Base-by-base conservation (phyloP, 306 rosid genomes). In the Sechiopsis laciniata region DNA sequence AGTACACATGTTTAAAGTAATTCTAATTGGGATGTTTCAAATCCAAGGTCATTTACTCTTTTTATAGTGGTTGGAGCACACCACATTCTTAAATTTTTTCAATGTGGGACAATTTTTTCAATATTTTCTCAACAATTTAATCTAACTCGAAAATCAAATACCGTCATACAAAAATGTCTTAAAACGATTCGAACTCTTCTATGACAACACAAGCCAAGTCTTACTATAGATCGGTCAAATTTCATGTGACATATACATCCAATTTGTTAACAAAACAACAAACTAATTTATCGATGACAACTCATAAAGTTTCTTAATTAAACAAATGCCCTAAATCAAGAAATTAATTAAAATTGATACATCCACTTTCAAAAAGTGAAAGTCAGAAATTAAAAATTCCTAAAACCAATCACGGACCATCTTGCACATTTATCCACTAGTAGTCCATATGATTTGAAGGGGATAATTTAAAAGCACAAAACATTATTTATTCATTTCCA, bases 181-280 rank as follows among this genome's bases (percentile, higher is more conserved):
- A 42, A 42, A 42, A 42, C 2, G 10, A 42, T 42, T 42, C 10
- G 1, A 42, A 42, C 2, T 7, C 0, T 8, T 8, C 48, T 42
- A 8, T 1, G 45, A 37, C 0, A 37, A 37, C 8, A 21, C 32
- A 21, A 58, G 63, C 13, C 0, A 2, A 0, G 16, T 13, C 6
- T 59, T 24, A 13, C 8, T 59, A 24, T 12, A 7, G n/a, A 13
- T 24, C 0, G 42, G 65, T 59, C 45, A 60, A 60, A 40, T 60
- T 60, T 15, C 66, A 60, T 60, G 66, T 60, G 66, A 60, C 66
- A 60, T 29, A 29, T 26, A 40, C 66, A 26, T 60, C 66, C 66
- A 60, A 60, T 6, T 26, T 29, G 14, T 14, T 7, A 60, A 14
- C 20, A 60, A 60, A 60, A 60, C 20, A 26, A 60, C 62, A 60